These are phyloP conservation scores for Aspergillus luchuensis DNA, from an alignment of 2,329 filamentous ascomycete species.

Conservation along the genomic window DNA sequence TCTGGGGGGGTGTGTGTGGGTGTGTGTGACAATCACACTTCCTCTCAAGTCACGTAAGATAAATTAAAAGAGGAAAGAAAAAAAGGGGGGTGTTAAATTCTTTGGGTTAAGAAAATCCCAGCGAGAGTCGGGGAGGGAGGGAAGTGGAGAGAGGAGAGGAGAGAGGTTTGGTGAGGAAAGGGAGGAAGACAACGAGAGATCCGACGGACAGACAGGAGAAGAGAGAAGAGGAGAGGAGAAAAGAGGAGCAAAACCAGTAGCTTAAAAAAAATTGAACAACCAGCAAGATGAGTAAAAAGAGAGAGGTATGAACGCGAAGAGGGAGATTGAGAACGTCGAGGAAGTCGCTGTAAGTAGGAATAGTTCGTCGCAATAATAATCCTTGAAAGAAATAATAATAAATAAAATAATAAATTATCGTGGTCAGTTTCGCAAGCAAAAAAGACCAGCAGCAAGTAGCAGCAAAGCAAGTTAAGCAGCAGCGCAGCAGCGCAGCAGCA, in stretches of 20 bases:
- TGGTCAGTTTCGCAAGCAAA: conserved; percentile 3
- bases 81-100: not conserved
- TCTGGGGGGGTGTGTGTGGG: not conserved
- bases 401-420: conserved; percentile 3
- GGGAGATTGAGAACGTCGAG: not conserved
- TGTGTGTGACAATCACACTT: conserved; percentile 7
- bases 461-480: not conserved
- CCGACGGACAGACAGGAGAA: conserved; percentile 11
- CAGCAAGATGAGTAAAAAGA: conserved; percentile 2
- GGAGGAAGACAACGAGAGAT: conserved; percentile 9
- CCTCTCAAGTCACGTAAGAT: not conserved
- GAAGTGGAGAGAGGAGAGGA: conserved; percentile 2
- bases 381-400: conserved; percentile 1
- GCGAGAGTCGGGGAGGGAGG: not conserved
- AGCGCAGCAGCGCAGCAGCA: not conserved
- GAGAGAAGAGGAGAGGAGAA: conserved; percentile 12
- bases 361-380: conserved; percentile 11
- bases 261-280: not conserved
- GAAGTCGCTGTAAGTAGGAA: conserved; percentile 13
- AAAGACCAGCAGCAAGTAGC: not conserved
- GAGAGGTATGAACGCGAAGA: not conserved
- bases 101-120: not conserved
- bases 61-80: not conserved
- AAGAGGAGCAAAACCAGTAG: conserved; percentile 4
- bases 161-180: conserved; percentile 9